These are phyloP conservation scores for Abortiporus biennis DNA, from an alignment of 1,284 basidiomycete species.

Conservation along the genomic window DNA sequence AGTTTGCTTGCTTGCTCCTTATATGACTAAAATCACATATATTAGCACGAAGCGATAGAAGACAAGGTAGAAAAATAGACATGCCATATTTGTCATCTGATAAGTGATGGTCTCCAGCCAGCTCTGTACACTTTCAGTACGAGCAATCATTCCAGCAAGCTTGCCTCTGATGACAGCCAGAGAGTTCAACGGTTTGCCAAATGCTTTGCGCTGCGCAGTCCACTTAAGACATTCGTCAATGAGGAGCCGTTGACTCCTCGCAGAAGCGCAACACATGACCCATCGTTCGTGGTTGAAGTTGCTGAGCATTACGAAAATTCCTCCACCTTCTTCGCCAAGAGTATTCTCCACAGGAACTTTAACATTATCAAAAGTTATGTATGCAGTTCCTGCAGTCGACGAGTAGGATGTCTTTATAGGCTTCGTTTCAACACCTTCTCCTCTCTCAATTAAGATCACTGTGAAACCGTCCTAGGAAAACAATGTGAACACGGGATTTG, in stretches of 20 bases:
- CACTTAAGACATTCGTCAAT: constrained; percentile 71
- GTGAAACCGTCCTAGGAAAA: constrained; percentile 69
- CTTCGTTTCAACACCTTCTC: constrained; percentile 77
- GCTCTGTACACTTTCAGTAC: constrained; percentile 67
- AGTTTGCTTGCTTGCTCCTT: constrained; percentile 25
- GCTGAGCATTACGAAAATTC: constrained; percentile 73
- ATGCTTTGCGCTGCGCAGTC: constrained; percentile 70
- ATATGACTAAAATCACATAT: constrained; percentile 18
- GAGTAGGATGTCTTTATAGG: constrained; percentile 85
- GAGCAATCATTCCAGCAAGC: constrained; percentile 75
- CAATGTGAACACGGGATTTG: not conserved
- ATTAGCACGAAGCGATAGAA: not conserved
- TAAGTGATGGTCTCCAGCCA: constrained; percentile 85
- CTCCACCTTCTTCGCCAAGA: constrained; percentile 78
- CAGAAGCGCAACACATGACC: constrained; percentile 63
- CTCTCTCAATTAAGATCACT: constrained; percentile 75
- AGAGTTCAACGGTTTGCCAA: constrained; percentile 73
- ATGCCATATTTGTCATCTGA: constrained; percentile 81
- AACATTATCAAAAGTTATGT: constrained; percentile 85
- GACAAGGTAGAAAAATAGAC: not conserved
- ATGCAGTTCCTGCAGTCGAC: constrained; percentile 74
- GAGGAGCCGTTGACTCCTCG: constrained; percentile 43
- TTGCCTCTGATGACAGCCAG: constrained; percentile 78
- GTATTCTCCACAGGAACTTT: constrained; percentile 84
- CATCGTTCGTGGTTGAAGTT: constrained; percentile 68